Evolutionary conservation across 2,329 filamentous ascomycete species (phyloP).

Genomic region (Ophiocordyceps sinensis): DNA sequence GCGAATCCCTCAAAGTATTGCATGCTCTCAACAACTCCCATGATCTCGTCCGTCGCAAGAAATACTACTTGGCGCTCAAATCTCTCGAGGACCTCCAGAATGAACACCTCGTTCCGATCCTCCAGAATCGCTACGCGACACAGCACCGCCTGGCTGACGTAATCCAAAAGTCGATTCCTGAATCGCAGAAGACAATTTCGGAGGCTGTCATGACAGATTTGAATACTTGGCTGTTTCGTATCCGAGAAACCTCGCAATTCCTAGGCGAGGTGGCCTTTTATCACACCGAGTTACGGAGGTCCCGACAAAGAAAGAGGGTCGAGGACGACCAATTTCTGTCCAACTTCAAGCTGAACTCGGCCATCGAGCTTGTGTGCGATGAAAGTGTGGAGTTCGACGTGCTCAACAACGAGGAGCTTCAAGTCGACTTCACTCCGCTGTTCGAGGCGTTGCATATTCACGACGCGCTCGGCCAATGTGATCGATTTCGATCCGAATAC

Average conservation of each 20-base stretch:
- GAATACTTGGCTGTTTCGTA: constrained; percentile 91
- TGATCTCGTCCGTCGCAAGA: constrained; percentile 81
- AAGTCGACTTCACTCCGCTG: constrained; percentile 86
- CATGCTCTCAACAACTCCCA: constrained; percentile 89
- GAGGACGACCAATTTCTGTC: constrained; percentile 61
- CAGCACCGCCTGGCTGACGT: constrained; percentile 91
- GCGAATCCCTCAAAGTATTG: constrained; percentile 82
- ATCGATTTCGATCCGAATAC: constrained; percentile 84
- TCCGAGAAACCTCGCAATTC: constrained; percentile 91
- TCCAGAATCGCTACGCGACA: constrained; percentile 73
- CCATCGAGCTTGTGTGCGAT: constrained; percentile 88
- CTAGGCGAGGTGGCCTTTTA: constrained; percentile 94
- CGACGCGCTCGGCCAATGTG: constrained; percentile 80
- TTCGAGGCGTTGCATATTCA: constrained; percentile 96
- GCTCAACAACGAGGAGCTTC: constrained; percentile 84
- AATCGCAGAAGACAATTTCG: constrained; percentile 82
- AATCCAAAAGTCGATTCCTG: constrained; percentile 90
- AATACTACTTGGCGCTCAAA: constrained; percentile 87
- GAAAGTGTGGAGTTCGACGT: constrained; percentile 94
- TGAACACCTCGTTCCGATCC: constrained; percentile 64
- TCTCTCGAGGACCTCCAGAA: constrained; percentile 93
- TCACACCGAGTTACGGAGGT: constrained; percentile 77
- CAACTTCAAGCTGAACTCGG: constrained; percentile 86
- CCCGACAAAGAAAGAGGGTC: constrained; percentile 68
- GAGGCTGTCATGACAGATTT: constrained; percentile 95